A percentile compares a stretch with the other conserved stretches of the same genome.
These are phyloP conservation scores for Cryphonectria nitschkei DNA, from an alignment of 2,329 filamentous ascomycete species.

Conservation along the genomic window DNA sequence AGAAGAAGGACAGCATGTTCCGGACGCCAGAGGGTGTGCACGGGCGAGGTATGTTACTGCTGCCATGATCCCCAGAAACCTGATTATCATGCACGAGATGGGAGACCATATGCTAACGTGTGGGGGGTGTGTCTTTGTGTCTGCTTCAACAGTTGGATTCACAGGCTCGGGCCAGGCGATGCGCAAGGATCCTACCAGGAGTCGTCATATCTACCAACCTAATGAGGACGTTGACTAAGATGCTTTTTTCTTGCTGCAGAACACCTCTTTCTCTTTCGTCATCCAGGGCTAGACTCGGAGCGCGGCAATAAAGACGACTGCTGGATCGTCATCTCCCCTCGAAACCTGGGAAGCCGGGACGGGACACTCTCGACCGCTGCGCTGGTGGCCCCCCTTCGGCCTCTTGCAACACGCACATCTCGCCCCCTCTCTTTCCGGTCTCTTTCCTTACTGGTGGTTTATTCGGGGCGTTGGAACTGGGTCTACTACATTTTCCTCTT, in stretches of 20 bases:
- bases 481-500: constrained; percentile 11
- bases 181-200: constrained; percentile 86
- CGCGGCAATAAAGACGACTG: neutral
- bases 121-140: neutral
- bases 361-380: neutral
- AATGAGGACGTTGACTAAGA: constrained; percentile 73
- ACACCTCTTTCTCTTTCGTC: constrained; percentile 1
- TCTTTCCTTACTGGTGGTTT: neutral
- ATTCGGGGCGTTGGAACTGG: constrained; percentile 30
- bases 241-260: constrained; percentile 33
- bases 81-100: neutral
- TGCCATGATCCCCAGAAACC: neutral
- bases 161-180: constrained; percentile 94
- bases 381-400: neutral
- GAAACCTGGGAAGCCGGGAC: neutral
- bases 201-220: constrained; percentile 82
- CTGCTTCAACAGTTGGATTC: constrained; percentile 73
- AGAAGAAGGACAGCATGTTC: constrained; percentile 96
- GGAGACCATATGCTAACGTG: constrained; percentile 36
- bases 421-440: neutral
- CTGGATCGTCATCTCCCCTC: neutral
- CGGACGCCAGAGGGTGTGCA: constrained; percentile 85
- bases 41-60: constrained; percentile 71
- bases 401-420: neutral
- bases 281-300: neutral